Evolutionary conservation across 208 protist species (phyloP), one percentile per base, ranked within the genome.

Genomic region (Wallacemonas sp.): DNA sequence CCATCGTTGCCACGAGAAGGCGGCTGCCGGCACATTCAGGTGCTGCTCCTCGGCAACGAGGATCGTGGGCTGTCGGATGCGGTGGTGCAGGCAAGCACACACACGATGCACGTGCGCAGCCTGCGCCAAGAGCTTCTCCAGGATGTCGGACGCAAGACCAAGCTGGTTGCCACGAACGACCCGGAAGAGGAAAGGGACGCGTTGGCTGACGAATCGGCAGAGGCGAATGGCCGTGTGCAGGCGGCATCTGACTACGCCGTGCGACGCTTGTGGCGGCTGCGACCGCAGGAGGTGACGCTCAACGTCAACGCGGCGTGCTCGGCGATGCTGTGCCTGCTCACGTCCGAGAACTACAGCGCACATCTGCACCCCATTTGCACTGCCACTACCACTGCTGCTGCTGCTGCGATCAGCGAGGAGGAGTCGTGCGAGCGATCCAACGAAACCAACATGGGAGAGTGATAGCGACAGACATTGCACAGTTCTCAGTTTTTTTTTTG

Each of bases 301-400:
- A 94, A 94, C 69, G 88, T 94, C 47, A 86, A 83, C 72, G 80
- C 85, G 16, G 88, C 88, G 11, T 81, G 83, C 63, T 85, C 84
- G 17, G 65, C 81, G 33, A 67, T 94, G 67, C 74, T 94, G 29
- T 68, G 39, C 21, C 36, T 49, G 4, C 57, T 63, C 36, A 49
- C 57, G 0, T 63, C 52, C 2, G 52, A 58, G 14, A 1, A 6
- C 30, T 58, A 58, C 52, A 0, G 3, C 8, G 52, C 52, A 24
- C 52, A 58, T 21, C 4, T 58, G 4, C 30, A 43, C 5, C 52
- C 52, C 0, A 58, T 58, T 9, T 3, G 29, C 5, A 17, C 47
- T 21, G 47, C 47, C 24, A 12, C 47, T 6, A 30, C 55, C 11
- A 41, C 36, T 17, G 36, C 9, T 14, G 14, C 36, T n/a, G n/a